These are phyloP conservation scores for Metschnikowia henanensis DNA, from an alignment of 805 yeast genomes.

Conservation along the genomic window DNA sequence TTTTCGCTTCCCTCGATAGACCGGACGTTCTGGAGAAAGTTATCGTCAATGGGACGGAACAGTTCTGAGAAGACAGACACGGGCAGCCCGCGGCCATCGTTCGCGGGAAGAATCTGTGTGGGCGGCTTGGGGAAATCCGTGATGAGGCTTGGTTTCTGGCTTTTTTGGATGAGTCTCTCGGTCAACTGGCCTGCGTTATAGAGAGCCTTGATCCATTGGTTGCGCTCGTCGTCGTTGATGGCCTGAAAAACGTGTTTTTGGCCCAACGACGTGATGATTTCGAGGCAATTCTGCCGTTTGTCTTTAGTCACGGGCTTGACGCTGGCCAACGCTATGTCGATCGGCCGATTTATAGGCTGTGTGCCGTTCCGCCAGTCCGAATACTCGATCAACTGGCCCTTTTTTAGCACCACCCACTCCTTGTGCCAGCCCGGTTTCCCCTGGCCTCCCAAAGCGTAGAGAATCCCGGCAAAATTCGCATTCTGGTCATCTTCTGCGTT, in stretches of 20 bases:
- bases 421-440: slow-evolving; percentile 81
- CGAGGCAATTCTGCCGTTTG: slow-evolving; percentile 62
- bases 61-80: slow-evolving; percentile 30
- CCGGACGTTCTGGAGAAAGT: slow-evolving; percentile 40
- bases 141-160: slow-evolving; percentile 7
- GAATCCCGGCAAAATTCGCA: slow-evolving; percentile 45
- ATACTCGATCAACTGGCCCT: slow-evolving; percentile 69
- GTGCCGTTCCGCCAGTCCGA: slow-evolving; percentile 78
- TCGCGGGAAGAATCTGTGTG: slow-evolving; percentile 3
- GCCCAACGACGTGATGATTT: slow-evolving; percentile 69
- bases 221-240: slow-evolving; percentile 62
- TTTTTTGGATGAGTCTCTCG: slow-evolving; percentile 9
- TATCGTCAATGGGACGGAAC: slow-evolving; percentile 20
- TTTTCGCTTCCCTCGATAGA: slow-evolving; percentile 52
- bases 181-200: slow-evolving; percentile 55
- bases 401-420: slow-evolving; percentile 76
- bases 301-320: slow-evolving; percentile 50
- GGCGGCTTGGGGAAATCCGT: slow-evolving; percentile 24
- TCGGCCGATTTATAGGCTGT: slow-evolving; percentile 60
- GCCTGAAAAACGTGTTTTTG: slow-evolving; percentile 74
- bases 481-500: slow-evolving; percentile 24
- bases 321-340: slow-evolving; percentile 68
- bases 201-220: slow-evolving; percentile 66
- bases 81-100: slow-evolving; percentile 28
- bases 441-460: slow-evolving; percentile 60